Evolutionary conservation across 768 basidiomycete genomes (phyloP), one percentile per base, ranked within the genome.

Genomic region (Crassisporium funariophilum): DNA sequence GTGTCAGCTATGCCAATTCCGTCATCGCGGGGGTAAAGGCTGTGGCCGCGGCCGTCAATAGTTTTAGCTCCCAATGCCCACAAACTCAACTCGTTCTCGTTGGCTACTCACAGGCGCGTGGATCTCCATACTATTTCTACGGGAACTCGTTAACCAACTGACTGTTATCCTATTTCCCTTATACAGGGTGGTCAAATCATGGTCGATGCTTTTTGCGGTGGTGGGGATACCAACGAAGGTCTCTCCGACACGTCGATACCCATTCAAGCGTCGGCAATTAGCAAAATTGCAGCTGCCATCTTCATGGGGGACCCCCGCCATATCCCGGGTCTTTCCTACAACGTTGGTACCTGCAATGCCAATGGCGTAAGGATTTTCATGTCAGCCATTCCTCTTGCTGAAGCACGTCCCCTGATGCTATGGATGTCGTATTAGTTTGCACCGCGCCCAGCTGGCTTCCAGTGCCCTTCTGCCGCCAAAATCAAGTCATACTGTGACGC

Each of bases 281-380:
- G 50, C 42, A 68, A 60, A 56, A 65, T 68, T 51, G 62, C 62
- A 4, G 64, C 66, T 4, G 63, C 66, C 7, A 68, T 68, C 49
- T 61, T 68, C 57, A 63, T 65, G 63, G 66, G 66, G 15, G 64
- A 68, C 55, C 66, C 64, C 4, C 63, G 63, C 25, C 58, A 59
- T 47, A 63, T 68, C 27, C 58, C 57, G 1, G 64, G 64, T 12
- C 57, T 66, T 22, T 57, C 64, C 0, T 66, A 62, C 64, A 62
- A 68, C 35, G 66, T 68, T 35, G 66, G 66, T 12, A 62, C 60
- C 9, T 67, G 66, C 52, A 50, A 61, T 17, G 64, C 66, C 13
- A 55, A 52, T 34, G 64, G 66, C 22, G 66, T 67, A 54, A 48
- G 64, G 57, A 2, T 24, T 13, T 13, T 22, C 11, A 7, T 46